phyloP scores from a whole-genome alignment of 2,329 filamentous ascomycete genomes.

The Fusarium sp. region DNA sequence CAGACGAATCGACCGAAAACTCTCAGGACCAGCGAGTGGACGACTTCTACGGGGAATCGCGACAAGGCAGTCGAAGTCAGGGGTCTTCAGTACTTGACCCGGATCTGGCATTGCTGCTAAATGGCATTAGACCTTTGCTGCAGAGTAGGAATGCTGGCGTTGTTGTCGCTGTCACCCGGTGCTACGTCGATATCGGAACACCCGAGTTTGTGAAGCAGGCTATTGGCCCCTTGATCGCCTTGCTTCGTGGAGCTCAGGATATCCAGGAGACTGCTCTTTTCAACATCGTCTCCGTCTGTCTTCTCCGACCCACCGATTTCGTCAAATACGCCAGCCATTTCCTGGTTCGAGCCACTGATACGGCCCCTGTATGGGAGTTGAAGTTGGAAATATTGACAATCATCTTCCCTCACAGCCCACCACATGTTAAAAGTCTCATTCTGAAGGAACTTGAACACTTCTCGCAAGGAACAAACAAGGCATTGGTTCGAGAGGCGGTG shows the following conservation, averaged over 20 bases:
- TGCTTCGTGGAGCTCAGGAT: constrained; percentile 85
- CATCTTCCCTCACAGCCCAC: constrained; percentile 83
- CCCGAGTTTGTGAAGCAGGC: constrained; percentile 77
- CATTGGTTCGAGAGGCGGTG: constrained; percentile 87
- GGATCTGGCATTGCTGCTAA: constrained; percentile 83
- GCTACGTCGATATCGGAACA: constrained; percentile 86
- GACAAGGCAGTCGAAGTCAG: constrained; percentile 55
- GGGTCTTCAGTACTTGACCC: constrained; percentile 71
- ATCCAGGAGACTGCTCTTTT: constrained; percentile 90
- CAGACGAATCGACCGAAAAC: constrained; percentile 52
- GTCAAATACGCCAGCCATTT: constrained; percentile 91
- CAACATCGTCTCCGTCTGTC: constrained; percentile 93
- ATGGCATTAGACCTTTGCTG: constrained; percentile 82
- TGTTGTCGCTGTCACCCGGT: constrained; percentile 84
- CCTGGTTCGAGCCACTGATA: constrained; percentile 81
- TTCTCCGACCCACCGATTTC: constrained; percentile 80
- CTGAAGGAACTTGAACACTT: constrained; percentile 96
- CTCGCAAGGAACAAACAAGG: constrained; percentile 75
- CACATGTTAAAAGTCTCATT: constrained; percentile 83
- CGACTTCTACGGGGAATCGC: constrained; percentile 82
- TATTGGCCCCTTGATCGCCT: constrained; percentile 84
- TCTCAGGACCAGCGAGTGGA: constrained; percentile 58
- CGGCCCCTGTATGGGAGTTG: constrained; percentile 84
- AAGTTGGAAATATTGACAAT: constrained; percentile 93
- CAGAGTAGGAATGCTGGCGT: constrained; percentile 95